Percentiles rank a stretch among this genome's conserved stretches.
These are phyloP conservation scores for Saxophila tyrrhenica DNA, from an alignment of 495 filamentous ascomycete genomes.

Conservation along the genomic window DNA sequence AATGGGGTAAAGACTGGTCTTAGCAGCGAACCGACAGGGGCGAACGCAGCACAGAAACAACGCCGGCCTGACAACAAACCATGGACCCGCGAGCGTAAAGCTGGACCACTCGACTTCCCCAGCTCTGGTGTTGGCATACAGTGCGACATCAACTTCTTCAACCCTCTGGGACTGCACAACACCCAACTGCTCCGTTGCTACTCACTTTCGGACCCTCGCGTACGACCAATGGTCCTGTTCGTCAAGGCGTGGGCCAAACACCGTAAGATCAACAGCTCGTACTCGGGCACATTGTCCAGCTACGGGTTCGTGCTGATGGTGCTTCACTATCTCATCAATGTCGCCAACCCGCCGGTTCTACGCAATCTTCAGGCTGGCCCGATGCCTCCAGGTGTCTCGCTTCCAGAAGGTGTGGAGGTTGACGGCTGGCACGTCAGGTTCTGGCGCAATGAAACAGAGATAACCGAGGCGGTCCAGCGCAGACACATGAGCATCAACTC, in stretches of 20 bases:
- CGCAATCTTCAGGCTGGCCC: conserved; percentile 57
- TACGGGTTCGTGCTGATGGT: conserved; percentile 89
- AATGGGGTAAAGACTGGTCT: background rate
- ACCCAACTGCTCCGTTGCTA: conserved; percentile 69
- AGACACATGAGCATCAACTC: conserved; percentile 47
- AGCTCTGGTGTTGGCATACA: conserved; percentile 58
- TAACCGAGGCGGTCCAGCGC: conserved; percentile 38
- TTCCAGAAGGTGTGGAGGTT: conserved; percentile 29
- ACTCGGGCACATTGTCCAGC: conserved; percentile 67
- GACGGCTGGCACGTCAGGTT: conserved; percentile 53
- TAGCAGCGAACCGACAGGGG: background rate
- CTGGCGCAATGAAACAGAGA: conserved; percentile 55
- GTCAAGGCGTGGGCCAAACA: conserved; percentile 75
- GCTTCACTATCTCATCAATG: conserved; percentile 77
- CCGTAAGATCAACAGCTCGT: conserved; percentile 70
- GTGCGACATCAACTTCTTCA: conserved; percentile 79
- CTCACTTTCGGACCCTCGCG: conserved; percentile 57
- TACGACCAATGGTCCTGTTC: conserved; percentile 64
- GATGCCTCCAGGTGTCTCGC: conserved; percentile 23
- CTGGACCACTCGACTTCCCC: conserved; percentile 57
- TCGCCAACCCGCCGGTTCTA: conserved; percentile 63
- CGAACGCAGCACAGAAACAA: background rate
- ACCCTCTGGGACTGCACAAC: conserved; percentile 66
- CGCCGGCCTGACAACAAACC: conserved; percentile 6
- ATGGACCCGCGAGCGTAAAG: conserved; percentile 39